These are phyloP conservation scores for Pseudocercospora pini-densiflorae DNA, from an alignment of 2,329 filamentous ascomycete species.

Conservation along the genomic window DNA sequence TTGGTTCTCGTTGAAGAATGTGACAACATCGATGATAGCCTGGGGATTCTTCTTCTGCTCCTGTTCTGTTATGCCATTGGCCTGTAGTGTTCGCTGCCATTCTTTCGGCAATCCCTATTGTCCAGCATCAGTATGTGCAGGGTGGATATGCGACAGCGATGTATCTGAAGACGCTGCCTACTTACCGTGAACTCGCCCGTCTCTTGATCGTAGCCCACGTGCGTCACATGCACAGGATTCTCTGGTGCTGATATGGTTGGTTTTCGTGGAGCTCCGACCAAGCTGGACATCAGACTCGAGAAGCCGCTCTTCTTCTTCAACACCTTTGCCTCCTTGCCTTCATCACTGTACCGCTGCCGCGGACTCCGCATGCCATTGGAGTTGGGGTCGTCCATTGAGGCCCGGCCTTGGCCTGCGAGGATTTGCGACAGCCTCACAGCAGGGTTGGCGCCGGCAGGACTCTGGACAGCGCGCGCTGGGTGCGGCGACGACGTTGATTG, in stretches of 20 bases:
- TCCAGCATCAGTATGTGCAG: slow-evolving; percentile 7
- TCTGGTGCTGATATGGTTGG: slow-evolving; percentile 96
- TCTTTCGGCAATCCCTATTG: slow-evolving; percentile 84
- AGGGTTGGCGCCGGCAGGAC: slow-evolving; percentile 30
- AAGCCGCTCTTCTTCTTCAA: slow-evolving; percentile 84
- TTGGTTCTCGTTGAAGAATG: slow-evolving; percentile 94
- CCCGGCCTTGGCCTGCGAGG: slow-evolving; percentile 48
- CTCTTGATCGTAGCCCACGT: slow-evolving; percentile 95
- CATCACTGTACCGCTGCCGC: slow-evolving; percentile 77
- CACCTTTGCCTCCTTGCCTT: slow-evolving; percentile 68
- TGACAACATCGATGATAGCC: slow-evolving; percentile 92
- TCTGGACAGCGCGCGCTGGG: slow-evolving; percentile 16
- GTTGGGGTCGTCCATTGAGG: slow-evolving; percentile 53
- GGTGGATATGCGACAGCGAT: neutral
- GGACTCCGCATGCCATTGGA: slow-evolving; percentile 57
- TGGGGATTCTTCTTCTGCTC: slow-evolving; percentile 96
- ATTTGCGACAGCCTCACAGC: slow-evolving; percentile 48
- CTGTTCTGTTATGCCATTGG: slow-evolving; percentile 94
- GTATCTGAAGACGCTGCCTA: slow-evolving; percentile 33
- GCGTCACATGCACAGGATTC: slow-evolving; percentile 96
- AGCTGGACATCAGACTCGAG: slow-evolving; percentile 82
- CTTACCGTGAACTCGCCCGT: slow-evolving; percentile 95
- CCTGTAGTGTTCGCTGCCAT: slow-evolving; percentile 95
- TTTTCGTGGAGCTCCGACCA: slow-evolving; percentile 83
- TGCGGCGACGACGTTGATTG: slow-evolving; percentile 18